phyloP scores from a whole-genome alignment of 2,329 filamentous ascomycete species.

The Colletotrichum costaricense region DNA sequence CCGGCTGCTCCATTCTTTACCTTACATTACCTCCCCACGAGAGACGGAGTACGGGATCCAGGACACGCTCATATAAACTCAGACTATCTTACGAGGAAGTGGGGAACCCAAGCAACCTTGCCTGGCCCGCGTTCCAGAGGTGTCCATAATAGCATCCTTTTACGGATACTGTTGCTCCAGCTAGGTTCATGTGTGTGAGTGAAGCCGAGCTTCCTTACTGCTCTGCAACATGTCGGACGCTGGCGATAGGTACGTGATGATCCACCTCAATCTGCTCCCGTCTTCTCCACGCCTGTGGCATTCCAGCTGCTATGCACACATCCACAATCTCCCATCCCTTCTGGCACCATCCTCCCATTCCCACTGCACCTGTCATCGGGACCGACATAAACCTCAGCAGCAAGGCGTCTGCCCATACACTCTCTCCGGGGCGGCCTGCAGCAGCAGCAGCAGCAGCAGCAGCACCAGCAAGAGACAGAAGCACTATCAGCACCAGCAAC shows the following conservation, averaged over 20 bases:
- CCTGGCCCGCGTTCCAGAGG: conserved; percentile 23
- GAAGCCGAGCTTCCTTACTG: conserved; percentile 25
- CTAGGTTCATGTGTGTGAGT: neutral
- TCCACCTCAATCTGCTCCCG: neutral
- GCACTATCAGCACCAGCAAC: conserved; percentile 5
- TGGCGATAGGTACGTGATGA: conserved; percentile 47
- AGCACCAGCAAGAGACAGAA: conserved; percentile 1
- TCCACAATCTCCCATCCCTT: neutral
- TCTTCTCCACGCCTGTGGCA: conserved; percentile 3
- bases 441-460: conserved; percentile 14
- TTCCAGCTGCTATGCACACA: conserved; percentile 5
- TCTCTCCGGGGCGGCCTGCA: conserved; percentile 5
- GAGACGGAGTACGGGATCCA: conserved; percentile 1
- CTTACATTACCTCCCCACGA: conserved; percentile 6
- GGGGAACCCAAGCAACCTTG: conserved; percentile 19
- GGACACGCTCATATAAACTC: conserved; percentile 27
- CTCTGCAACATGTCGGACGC: conserved; percentile 48
- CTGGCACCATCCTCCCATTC: neutral
- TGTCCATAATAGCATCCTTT: neutral
- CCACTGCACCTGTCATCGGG: conserved; percentile 14
- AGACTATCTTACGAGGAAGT: conserved; percentile 31
- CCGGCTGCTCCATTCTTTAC: conserved; percentile 24
- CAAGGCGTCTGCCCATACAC: neutral
- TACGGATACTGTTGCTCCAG: neutral
- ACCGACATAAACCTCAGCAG: conserved; percentile 20